phyloP scores from a whole-genome alignment of 768 basidiomycete species.

The Trametes cinnabarina region DNA sequence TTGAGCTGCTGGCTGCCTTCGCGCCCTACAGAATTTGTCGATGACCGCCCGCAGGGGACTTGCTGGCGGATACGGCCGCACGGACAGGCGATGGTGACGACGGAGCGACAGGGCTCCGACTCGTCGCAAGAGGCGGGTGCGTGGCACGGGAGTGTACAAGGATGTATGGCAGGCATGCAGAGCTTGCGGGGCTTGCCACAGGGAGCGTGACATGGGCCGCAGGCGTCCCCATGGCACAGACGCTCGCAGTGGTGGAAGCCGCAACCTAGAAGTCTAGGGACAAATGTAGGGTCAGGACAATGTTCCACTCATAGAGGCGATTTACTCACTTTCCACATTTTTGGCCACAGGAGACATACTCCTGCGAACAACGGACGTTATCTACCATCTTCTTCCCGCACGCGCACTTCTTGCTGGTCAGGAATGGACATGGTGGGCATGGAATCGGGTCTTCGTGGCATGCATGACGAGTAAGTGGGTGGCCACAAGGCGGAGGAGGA shows the following conservation, averaged over 20 bases:
- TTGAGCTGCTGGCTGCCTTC: constrained; percentile 48
- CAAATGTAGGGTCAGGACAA: background rate
- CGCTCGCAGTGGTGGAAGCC: constrained; percentile 89
- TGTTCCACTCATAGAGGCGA: too few relatives aligned
- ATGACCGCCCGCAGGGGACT: constrained; percentile 65
- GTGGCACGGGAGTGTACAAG: constrained; percentile 79
- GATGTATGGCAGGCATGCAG: constrained; percentile 73
- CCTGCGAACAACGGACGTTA: constrained; percentile 83
- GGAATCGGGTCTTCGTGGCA: constrained; percentile 71
- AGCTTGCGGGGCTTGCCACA: constrained; percentile 87
- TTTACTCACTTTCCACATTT: constrained; percentile 68
- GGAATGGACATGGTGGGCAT: constrained; percentile 87
- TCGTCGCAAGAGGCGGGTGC: constrained; percentile 86
- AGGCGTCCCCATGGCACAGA: constrained; percentile 78
- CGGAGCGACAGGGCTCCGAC: constrained; percentile 67
- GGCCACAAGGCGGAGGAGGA: constrained; percentile 75
- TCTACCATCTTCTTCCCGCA: constrained; percentile 83
- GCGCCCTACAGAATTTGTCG: constrained; percentile 44
- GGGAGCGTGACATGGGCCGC: constrained; percentile 69
- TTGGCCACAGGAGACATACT: constrained; percentile 83
- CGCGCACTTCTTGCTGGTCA: constrained; percentile 78
- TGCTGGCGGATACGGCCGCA: constrained; percentile 82
- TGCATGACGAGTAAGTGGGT: constrained; percentile 69
- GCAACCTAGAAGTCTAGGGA: constrained; percentile 63
- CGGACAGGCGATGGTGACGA: constrained; percentile 69